Evolutionary conservation across 148 eudicot species (phyloP).

Genomic region (Dianthus caryophyllus): DNA sequence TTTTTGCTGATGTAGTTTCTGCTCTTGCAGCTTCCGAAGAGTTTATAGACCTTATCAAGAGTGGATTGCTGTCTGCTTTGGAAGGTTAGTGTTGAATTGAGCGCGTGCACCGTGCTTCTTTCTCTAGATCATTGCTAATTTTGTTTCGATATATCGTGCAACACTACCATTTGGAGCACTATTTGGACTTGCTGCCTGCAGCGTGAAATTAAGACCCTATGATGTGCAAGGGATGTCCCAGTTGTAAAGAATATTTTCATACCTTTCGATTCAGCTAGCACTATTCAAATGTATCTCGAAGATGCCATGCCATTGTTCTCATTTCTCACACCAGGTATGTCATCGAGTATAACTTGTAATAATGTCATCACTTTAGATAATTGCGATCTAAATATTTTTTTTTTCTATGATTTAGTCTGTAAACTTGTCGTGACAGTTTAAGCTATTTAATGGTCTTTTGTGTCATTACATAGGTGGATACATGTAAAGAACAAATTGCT

Average conservation of each 20-base stretch:
- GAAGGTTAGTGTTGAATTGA: slow-evolving; percentile 51
- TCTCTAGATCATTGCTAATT: slow-evolving; percentile 1
- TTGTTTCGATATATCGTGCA: slow-evolving; percentile 24
- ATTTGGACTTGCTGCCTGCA: slow-evolving; percentile 89
- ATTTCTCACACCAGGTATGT: slow-evolving; percentile 94
- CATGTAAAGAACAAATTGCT: slow-evolving; percentile 89
- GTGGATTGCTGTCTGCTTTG: slow-evolving; percentile 83
- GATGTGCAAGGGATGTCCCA: slow-evolving; percentile 97
- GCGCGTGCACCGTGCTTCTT: background rate
- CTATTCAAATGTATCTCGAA: slow-evolving; percentile 65
- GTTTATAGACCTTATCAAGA: slow-evolving; percentile 89
- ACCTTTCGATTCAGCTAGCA: slow-evolving; percentile 59
- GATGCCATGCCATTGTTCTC: slow-evolving; percentile 93
- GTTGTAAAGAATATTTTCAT: slow-evolving; percentile 82
- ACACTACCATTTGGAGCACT: slow-evolving; percentile 90
- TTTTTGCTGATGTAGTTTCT: slow-evolving; percentile 1
- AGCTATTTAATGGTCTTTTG: slow-evolving; percentile 8
- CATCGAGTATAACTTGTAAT: slow-evolving; percentile 7
- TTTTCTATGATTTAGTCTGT: background rate
- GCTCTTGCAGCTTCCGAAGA: slow-evolving; percentile 81
- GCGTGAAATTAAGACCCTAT: slow-evolving; percentile 88
- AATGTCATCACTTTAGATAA: background rate
- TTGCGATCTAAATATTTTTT: background rate
- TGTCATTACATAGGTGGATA: slow-evolving; percentile 64
- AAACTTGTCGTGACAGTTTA: slow-evolving; percentile 1